Percentiles rank a stretch among this genome's conserved stretches.
phyloP scores from a whole-genome alignment of 257 asterid species.

The Capsicum chinense region DNA sequence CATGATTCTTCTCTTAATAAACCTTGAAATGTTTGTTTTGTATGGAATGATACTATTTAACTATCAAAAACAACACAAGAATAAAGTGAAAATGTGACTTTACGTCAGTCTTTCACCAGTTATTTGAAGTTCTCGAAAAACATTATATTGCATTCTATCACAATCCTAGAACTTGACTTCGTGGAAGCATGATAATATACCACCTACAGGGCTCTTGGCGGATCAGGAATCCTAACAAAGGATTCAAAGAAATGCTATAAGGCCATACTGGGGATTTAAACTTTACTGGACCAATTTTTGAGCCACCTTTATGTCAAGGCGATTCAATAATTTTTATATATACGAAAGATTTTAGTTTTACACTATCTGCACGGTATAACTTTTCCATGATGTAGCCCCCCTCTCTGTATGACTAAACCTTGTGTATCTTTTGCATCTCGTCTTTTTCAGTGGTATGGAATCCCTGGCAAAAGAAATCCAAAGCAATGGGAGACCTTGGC shows the following conservation, averaged over 20 bases:
- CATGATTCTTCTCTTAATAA: background rate
- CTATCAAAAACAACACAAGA: background rate
- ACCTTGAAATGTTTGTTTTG: constrained; percentile 17
- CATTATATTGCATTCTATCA: background rate
- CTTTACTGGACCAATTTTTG: background rate
- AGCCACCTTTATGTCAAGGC: background rate
- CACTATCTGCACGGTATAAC: background rate
- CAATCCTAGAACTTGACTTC: background rate
- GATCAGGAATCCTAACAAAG: background rate
- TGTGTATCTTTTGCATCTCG: background rate
- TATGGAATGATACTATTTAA: background rate
- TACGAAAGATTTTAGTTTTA: background rate
- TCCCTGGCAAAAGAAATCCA: constrained; percentile 28
- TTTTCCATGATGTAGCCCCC: background rate
- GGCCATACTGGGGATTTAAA: background rate
- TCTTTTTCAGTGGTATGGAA: constrained; percentile 30
- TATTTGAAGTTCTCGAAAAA: background rate
- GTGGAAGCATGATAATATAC: constrained; percentile 7
- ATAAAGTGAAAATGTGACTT: background rate
- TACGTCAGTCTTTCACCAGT: background rate
- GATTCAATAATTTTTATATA: background rate
- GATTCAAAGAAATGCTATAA: background rate
- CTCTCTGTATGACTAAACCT: background rate
- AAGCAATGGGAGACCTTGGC: constrained; percentile 22
- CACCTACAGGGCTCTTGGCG: background rate